Evolutionary conservation across 73 alveolate species (phyloP).

Genomic region (Halteria grandinella): DNA sequence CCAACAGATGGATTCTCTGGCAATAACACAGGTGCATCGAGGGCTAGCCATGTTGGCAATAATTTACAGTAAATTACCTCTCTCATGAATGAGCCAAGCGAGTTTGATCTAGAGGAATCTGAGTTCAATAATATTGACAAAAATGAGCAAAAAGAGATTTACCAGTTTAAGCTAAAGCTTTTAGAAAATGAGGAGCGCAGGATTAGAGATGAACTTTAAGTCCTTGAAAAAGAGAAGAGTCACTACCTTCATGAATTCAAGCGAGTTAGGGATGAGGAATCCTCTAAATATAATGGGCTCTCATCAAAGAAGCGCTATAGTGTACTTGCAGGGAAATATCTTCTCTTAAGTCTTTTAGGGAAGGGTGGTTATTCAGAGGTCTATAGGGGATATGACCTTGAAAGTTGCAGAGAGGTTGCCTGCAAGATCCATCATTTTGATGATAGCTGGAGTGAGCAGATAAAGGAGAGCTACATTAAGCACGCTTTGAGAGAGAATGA

Average conservation of each 20-base stretch:
- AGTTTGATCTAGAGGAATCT: slow-evolving; percentile 62
- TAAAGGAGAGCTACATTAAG: slow-evolving; percentile 94
- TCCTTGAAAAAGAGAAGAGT: slow-evolving; percentile 84
- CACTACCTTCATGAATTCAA: slow-evolving; percentile 74
- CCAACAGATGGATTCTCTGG: slow-evolving; percentile 34
- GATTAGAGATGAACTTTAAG: slow-evolving; percentile 74
- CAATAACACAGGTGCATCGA: background rate
- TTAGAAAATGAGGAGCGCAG: slow-evolving; percentile 78
- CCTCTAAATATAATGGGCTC: slow-evolving; percentile 71
- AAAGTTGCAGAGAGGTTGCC: slow-evolving; percentile 90
- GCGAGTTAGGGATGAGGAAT: slow-evolving; percentile 83
- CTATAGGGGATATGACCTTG: slow-evolving; percentile 95
- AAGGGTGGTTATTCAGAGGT: slow-evolving; percentile 99
- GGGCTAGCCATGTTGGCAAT: background rate
- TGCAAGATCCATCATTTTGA: slow-evolving; percentile 95
- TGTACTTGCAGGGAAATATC: slow-evolving; percentile 81
- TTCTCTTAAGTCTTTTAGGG: slow-evolving; percentile 89
- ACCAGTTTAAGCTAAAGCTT: slow-evolving; percentile 72
- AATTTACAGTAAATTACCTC: background rate
- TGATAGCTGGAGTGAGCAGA: slow-evolving; percentile 91
- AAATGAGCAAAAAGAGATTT: slow-evolving; percentile 78
- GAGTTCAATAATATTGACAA: slow-evolving; percentile 79
- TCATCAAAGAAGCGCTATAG: slow-evolving; percentile 82
- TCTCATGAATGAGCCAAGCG: slow-evolving; percentile 19
- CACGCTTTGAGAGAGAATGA: slow-evolving; percentile 98